Evolutionary conservation across 257 asterid species (phyloP).

Genomic region (Asclepias syriaca): DNA sequence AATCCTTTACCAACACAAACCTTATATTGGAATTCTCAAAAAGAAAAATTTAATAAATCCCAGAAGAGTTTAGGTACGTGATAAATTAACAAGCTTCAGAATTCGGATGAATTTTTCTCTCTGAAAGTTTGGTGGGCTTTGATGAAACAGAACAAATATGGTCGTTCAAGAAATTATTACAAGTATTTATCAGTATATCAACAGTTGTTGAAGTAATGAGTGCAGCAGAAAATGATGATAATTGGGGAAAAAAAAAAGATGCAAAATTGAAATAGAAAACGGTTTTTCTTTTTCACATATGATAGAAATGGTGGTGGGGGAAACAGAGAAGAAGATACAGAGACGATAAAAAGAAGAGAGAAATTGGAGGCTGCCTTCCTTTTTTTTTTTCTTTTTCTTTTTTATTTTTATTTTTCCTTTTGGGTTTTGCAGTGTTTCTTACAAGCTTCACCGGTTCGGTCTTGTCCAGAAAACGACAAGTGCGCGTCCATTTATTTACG

Average conservation of each 20-base stretch:
- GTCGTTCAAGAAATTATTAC: neutral
- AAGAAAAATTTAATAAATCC: neutral
- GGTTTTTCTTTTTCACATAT: constrained; percentile 4
- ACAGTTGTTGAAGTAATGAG: neutral
- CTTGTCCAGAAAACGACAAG: constrained; percentile 27
- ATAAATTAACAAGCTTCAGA: constrained; percentile 3
- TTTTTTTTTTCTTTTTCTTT: neutral
- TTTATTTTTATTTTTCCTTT: neutral
- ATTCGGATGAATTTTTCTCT: neutral
- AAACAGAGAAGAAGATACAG: constrained; percentile 40
- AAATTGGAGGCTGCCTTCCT: constrained; percentile 24
- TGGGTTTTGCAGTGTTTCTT: neutral
- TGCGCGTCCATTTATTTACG: constrained; percentile 8
- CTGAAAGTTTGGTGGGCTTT: constrained; percentile 5
- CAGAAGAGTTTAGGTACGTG: constrained; percentile 4
- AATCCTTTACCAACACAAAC: neutral
- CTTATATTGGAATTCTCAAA: neutral
- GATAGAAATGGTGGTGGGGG: constrained; percentile 5
- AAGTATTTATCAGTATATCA: neutral
- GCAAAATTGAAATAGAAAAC: constrained; percentile 3
- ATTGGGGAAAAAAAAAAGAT: neutral
- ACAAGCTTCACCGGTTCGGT: neutral
- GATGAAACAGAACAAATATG: neutral
- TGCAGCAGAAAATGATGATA: neutral
- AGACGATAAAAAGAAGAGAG: neutral